These are phyloP conservation scores for Lithohypha guttulata DNA, from an alignment of 2,329 filamentous ascomycete genomes.

Conservation along the genomic window DNA sequence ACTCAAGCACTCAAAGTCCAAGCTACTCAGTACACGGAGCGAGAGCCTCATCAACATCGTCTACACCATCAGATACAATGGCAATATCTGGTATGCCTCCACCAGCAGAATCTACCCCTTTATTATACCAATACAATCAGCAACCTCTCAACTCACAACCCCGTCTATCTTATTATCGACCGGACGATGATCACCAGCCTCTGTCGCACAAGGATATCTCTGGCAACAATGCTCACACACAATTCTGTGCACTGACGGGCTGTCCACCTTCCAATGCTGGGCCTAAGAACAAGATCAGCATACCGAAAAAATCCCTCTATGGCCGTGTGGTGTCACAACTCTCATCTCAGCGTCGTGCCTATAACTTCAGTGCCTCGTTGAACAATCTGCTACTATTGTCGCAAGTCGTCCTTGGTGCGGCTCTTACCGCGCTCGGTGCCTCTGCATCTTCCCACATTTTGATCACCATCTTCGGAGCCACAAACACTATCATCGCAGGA, in stretches of 20 bases:
- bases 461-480: constrained; percentile 50
- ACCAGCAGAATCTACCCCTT: constrained; percentile 2
- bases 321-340: constrained; percentile 18
- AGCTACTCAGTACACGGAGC: constrained; percentile 1
- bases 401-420: constrained; percentile 50
- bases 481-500: constrained; percentile 53
- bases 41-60: background rate
- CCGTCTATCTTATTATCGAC: background rate
- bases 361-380: constrained; percentile 19
- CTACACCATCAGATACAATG: background rate
- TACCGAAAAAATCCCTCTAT: constrained; percentile 19
- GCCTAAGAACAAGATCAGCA: constrained; percentile 3
- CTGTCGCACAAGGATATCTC: constrained; percentile 6
- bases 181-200: background rate
- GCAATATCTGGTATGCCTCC: background rate
- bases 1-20: background rate
- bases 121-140: background rate
- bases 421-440: constrained; percentile 50
- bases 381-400: constrained; percentile 20
- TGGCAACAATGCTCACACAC: constrained; percentile 15
- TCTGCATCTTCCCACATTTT: constrained; percentile 41
- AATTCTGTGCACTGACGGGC: constrained; percentile 21
- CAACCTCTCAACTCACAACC: background rate
- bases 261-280: constrained; percentile 14
- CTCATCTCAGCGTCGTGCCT: constrained; percentile 12